phyloP scores from a whole-genome alignment of 73 alveolate genomes.

The Paramecium sonneborni region DNA sequence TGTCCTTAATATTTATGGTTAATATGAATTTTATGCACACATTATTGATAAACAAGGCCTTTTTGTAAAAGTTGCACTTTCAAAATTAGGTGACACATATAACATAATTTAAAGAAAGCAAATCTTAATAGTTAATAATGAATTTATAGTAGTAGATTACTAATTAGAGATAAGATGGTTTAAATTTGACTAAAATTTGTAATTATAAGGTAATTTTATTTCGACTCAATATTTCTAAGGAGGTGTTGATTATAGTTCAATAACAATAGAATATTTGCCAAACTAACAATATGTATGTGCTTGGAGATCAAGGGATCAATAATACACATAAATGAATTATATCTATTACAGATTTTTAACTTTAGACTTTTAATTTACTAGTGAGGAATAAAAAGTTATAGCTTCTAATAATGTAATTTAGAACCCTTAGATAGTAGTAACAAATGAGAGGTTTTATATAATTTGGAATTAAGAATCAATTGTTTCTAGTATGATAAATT shows the following conservation, averaged over 20 bases:
- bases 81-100: neutral
- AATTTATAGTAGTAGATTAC: neutral
- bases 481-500: neutral
- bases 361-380: neutral
- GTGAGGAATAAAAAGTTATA: neutral
- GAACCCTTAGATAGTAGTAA: neutral
- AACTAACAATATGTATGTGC: neutral
- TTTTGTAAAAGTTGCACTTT: neutral
- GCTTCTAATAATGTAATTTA: neutral
- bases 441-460: neutral
- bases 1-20: neutral
- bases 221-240: neutral
- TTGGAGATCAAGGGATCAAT: neutral
- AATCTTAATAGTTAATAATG: neutral
- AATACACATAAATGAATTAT: neutral
- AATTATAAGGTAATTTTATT: neutral
- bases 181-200: neutral
- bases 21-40: neutral
- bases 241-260: neutral
- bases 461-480: neutral
- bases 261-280: neutral
- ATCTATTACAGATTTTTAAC: neutral
- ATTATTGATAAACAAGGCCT: neutral
- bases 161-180: neutral
- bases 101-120: neutral